Evolutionary conservation across 2,329 filamentous ascomycete genomes (phyloP).

Genomic region (Diaporthe citrichinensis): DNA sequence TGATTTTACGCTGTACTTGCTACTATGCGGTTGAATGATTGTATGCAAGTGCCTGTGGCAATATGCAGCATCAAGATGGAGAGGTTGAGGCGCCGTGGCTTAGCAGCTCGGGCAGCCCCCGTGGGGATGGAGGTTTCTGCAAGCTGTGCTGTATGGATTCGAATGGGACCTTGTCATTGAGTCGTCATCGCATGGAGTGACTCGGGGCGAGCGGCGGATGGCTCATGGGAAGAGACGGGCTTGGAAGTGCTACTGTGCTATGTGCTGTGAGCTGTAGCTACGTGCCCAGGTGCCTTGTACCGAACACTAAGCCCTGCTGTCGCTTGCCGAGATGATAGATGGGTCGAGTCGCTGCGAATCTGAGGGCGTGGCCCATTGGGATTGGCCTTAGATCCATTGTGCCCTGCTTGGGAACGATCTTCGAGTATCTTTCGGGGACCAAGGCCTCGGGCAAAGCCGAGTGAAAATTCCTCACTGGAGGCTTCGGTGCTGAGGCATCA

Average conservation of each 20-base stretch:
- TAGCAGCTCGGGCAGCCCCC: slow-evolving; percentile 16
- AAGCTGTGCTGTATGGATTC: background rate
- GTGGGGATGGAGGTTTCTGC: slow-evolving; percentile 1
- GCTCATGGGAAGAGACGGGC: background rate
- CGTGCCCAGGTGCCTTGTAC: background rate
- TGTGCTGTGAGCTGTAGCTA: background rate
- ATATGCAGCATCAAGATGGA: background rate
- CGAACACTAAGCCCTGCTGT: background rate
- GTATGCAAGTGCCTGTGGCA: background rate
- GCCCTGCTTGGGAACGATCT: slow-evolving; percentile 12
- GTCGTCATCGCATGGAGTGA: background rate
- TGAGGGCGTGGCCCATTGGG: slow-evolving; percentile 21
- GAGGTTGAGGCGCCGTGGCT: slow-evolving; percentile 8
- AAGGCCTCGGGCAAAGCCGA: slow-evolving; percentile 19
- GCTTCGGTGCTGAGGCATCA: background rate
- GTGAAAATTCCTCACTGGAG: background rate
- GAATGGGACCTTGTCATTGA: background rate
- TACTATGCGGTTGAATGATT: background rate
- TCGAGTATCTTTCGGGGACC: background rate
- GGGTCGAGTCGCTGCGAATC: slow-evolving; percentile 17
- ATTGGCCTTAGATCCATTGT: slow-evolving; percentile 21
- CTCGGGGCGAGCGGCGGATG: no score
- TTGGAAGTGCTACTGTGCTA: background rate
- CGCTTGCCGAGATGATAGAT: slow-evolving; percentile 24
- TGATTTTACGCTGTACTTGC: background rate